Percentiles rank a stretch among this genome's conserved stretches.
These are phyloP conservation scores for Endocarpon pusillum DNA, from an alignment of 495 filamentous ascomycete genomes.

Conservation along the genomic window DNA sequence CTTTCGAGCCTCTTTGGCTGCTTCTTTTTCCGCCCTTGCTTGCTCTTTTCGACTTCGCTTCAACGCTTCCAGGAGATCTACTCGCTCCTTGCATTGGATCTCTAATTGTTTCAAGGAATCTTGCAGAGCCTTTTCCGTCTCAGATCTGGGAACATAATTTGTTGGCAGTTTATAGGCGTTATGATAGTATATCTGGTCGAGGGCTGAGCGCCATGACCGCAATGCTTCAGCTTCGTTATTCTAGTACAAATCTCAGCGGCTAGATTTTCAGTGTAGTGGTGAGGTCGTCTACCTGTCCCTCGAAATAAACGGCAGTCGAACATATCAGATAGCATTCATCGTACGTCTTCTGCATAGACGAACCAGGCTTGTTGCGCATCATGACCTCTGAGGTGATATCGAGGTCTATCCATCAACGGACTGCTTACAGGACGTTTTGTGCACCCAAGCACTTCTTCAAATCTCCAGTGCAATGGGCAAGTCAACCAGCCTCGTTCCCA, in stretches of 20 bases:
- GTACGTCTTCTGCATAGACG: slow-evolving; percentile 89
- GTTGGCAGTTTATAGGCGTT: slow-evolving; percentile 57
- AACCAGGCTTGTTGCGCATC: slow-evolving; percentile 66
- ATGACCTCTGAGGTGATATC: slow-evolving; percentile 21
- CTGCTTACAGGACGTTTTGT: no score
- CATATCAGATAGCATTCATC: slow-evolving; percentile 88
- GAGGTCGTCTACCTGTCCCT: slow-evolving; percentile 50
- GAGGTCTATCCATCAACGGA: slow-evolving; percentile 18
- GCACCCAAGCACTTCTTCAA: no score
- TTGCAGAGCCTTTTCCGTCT: slow-evolving; percentile 70
- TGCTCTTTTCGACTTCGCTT: slow-evolving; percentile 54
- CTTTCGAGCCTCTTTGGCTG: slow-evolving; percentile 8
- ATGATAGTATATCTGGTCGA: slow-evolving; percentile 81
- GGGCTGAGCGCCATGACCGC: slow-evolving; percentile 76
- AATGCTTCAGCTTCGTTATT: slow-evolving; percentile 87
- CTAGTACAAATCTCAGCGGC: slow-evolving; percentile 23
- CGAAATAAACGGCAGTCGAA: slow-evolving; percentile 90
- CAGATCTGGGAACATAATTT: slow-evolving; percentile 54
- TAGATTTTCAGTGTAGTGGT: slow-evolving; percentile 3
- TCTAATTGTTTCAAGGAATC: slow-evolving; percentile 72
- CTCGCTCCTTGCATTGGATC: slow-evolving; percentile 82
- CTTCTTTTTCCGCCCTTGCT: slow-evolving; percentile 12
- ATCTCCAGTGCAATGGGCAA: no score
- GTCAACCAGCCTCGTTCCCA: no score
- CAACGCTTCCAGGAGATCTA: slow-evolving; percentile 74